These are phyloP conservation scores for Cyphellophora europaea DNA, from an alignment of 2,329 filamentous ascomycete species.

Conservation along the genomic window DNA sequence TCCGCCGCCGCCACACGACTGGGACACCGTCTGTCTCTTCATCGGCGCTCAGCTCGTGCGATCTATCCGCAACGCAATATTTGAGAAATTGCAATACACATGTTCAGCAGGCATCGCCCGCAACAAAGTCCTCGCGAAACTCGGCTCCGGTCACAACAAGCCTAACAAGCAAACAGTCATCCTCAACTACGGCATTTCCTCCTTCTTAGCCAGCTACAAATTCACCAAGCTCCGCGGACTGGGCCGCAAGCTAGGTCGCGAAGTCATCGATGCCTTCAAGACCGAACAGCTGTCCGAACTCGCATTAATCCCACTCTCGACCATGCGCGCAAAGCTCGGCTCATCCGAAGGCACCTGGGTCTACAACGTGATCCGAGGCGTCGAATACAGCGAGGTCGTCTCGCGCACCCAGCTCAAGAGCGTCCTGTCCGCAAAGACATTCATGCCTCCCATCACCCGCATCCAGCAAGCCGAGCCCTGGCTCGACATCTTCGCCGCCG, in stretches of 20 bases:
- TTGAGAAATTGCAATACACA: slow-evolving; percentile 67
- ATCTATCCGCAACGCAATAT: slow-evolving; percentile 59
- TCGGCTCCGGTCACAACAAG: slow-evolving; percentile 83
- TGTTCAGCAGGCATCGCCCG: slow-evolving; percentile 79
- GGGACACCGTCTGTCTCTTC: slow-evolving; percentile 83
- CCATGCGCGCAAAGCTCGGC: slow-evolving; percentile 68
- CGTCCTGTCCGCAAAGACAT: slow-evolving; percentile 93
- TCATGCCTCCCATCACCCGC: slow-evolving; percentile 69
- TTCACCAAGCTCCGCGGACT: slow-evolving; percentile 90
- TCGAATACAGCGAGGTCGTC: slow-evolving; percentile 80
- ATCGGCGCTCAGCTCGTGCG: slow-evolving; percentile 83
- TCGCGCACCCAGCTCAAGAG: slow-evolving; percentile 87
- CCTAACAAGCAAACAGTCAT: slow-evolving; percentile 91
- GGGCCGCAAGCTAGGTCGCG: slow-evolving; percentile 84
- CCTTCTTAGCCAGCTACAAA: slow-evolving; percentile 74
- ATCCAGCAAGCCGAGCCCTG: slow-evolving; percentile 70
- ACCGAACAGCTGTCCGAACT: slow-evolving; percentile 72
- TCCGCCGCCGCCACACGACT: slow-evolving; percentile 64
- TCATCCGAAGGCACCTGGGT: slow-evolving; percentile 80
- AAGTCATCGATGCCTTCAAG: slow-evolving; percentile 65
- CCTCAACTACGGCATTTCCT: slow-evolving; percentile 65
- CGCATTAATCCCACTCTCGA: slow-evolving; percentile 59
- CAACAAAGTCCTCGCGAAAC: slow-evolving; percentile 90
- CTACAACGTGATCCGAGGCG: slow-evolving; percentile 71
- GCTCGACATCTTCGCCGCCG: slow-evolving; percentile 81